phyloP scores from a whole-genome alignment of 2,329 filamentous ascomycete genomes.

The Mycocentrospora acerina region DNA sequence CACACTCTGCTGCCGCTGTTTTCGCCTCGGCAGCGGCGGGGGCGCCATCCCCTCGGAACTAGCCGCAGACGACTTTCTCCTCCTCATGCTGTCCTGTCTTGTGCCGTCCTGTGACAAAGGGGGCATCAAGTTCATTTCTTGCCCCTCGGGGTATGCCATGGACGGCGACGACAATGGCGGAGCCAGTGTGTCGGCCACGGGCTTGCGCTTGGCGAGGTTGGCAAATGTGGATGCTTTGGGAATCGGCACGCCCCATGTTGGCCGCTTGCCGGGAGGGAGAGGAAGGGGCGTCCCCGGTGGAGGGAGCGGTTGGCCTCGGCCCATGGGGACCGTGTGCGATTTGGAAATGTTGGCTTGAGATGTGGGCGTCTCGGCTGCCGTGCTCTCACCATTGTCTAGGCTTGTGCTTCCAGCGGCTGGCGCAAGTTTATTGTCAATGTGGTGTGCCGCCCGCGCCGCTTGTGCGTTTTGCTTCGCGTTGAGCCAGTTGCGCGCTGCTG shows the following conservation, averaged over 20 bases:
- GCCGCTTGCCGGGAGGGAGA: conserved; percentile 59
- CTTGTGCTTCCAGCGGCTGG: conserved; percentile 13
- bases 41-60: conserved; percentile 15
- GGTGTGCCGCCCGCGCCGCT: conserved; percentile 10
- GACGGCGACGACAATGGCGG: not conserved
- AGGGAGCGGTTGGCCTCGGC: conserved; percentile 77
- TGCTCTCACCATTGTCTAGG: no score
- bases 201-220: conserved; percentile 64
- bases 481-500: conserved; percentile 63
- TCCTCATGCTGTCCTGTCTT: conserved; percentile 3
- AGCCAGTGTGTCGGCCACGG: conserved; percentile 45
- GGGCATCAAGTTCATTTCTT: conserved; percentile 5
- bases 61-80: conserved; percentile 12
- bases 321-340: conserved; percentile 68
- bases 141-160: conserved; percentile 5
- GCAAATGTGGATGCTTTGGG: conserved; percentile 41
- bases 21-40: conserved; percentile 53
- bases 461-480: conserved; percentile 38
- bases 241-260: conserved; percentile 53
- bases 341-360: conserved; percentile 11
- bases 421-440: conserved; percentile 10
- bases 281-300: conserved; percentile 80
- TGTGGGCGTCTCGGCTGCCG: conserved; percentile 8
- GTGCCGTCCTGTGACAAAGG: conserved; percentile 1
- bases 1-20: conserved; percentile 40